These are phyloP conservation scores for Blumeriella jaapii DNA, from an alignment of 2,329 filamentous ascomycete genomes.

Conservation along the genomic window DNA sequence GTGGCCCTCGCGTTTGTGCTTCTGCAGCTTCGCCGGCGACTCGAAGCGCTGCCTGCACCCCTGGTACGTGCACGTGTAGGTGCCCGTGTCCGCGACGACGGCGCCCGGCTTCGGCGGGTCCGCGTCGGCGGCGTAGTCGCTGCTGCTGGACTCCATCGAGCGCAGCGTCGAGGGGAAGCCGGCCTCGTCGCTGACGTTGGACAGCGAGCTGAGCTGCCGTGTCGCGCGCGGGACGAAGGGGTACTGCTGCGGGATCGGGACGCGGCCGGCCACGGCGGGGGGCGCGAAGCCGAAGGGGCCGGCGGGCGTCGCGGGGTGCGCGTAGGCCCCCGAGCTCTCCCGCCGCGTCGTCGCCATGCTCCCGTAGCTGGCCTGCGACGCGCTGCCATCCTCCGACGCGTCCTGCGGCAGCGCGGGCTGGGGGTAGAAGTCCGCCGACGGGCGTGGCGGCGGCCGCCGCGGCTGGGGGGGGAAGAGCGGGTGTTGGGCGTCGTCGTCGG, in stretches of 20 bases:
- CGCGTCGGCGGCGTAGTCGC: constrained; percentile 28
- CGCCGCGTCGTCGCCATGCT: constrained; percentile 32
- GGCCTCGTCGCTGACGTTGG: constrained; percentile 23
- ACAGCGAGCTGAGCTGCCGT: constrained; percentile 21
- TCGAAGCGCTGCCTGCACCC: constrained; percentile 84
- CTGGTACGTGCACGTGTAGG: constrained; percentile 93
- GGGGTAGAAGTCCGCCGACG: constrained; percentile 29
- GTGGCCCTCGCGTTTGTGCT: constrained; percentile 91
- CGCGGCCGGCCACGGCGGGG: constrained; percentile 26
- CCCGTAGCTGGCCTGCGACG: constrained; percentile 31
- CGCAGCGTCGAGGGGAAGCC: constrained; percentile 26
- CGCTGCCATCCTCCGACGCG: constrained; percentile 26
- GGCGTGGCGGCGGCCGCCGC: constrained; percentile 31
- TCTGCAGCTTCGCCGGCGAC: constrained; percentile 74
- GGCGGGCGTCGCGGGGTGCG: constrained; percentile 22
- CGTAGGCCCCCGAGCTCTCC: constrained; percentile 28
- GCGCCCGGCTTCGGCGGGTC: constrained; percentile 40
- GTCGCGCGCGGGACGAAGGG: constrained; percentile 23
- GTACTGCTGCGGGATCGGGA: constrained; percentile 25
- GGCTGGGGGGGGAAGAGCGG: constrained; percentile 56
- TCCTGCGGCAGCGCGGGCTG: constrained; percentile 21
- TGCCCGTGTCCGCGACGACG: constrained; percentile 66
- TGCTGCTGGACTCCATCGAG: constrained; percentile 31
- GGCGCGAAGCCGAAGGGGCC: constrained; percentile 35
- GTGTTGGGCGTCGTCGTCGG: constrained; percentile 56